Percentiles rank a stretch among this genome's conserved stretches.
These are phyloP conservation scores for Eucalyptus leucophloia DNA, from an alignment of 345 rosid genomes.

Conservation along the genomic window DNA sequence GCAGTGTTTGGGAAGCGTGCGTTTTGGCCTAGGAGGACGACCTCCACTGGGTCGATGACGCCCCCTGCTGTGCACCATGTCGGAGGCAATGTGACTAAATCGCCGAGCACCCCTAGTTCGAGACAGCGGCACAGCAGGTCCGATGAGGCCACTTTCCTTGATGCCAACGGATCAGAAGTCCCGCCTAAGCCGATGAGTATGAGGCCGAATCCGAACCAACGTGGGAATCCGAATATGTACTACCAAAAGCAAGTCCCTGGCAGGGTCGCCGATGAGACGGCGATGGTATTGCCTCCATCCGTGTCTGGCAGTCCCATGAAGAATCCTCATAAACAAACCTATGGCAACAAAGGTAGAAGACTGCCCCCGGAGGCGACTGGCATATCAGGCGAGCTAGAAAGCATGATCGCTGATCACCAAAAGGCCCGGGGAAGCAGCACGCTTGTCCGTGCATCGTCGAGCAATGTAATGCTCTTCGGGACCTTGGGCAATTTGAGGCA, in stretches of 20 bases:
- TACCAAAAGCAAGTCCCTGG: constrained; percentile 5
- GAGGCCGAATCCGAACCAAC: not conserved
- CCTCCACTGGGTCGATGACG: constrained; percentile 36
- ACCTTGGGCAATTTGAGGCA: constrained; percentile 76
- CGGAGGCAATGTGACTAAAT: constrained; percentile 12
- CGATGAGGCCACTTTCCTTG: constrained; percentile 24
- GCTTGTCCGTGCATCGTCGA: constrained; percentile 76
- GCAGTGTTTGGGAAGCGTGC: constrained; percentile 50
- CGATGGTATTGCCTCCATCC: not conserved
- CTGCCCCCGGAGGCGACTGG: constrained; percentile 46
- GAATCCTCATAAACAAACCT: not conserved
- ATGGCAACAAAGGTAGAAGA: constrained; percentile 25
- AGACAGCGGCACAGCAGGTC: constrained; percentile 33
- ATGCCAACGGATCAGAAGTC: constrained; percentile 11
- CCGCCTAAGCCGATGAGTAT: not conserved
- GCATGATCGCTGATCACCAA: constrained; percentile 63
- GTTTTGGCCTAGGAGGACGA: constrained; percentile 47
- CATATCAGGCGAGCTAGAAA: constrained; percentile 87
- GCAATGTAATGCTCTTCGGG: constrained; percentile 65
- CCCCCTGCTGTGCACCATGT: not conserved
- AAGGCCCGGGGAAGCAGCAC: constrained; percentile 27
- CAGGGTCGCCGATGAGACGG: not conserved
- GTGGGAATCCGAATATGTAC: not conserved
- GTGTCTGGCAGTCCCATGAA: not conserved
- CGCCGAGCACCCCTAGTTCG: constrained; percentile 15